These are phyloP conservation scores for Phlebiopsis gigantea DNA, from an alignment of 768 basidiomycete species.

Conservation along the genomic window DNA sequence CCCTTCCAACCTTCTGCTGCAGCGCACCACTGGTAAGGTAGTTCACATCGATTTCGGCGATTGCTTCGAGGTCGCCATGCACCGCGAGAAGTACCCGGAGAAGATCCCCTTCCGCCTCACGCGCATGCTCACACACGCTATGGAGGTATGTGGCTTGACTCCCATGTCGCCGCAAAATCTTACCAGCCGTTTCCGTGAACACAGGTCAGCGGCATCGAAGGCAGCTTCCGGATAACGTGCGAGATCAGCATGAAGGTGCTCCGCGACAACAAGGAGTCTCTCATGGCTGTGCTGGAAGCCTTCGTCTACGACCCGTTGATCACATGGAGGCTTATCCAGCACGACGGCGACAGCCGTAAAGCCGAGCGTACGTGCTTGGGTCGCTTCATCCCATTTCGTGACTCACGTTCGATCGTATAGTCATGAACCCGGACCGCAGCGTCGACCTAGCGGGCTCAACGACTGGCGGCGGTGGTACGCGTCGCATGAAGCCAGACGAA, in stretches of 20 bases:
- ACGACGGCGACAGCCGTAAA: slow-evolving; percentile 68
- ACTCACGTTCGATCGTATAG: neutral
- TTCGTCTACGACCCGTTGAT: slow-evolving; percentile 98
- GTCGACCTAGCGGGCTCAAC: slow-evolving; percentile 62
- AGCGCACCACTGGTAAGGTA: slow-evolving; percentile 87
- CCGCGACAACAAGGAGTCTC: slow-evolving; percentile 95
- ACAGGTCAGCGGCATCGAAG: slow-evolving; percentile 96
- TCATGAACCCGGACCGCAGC: slow-evolving; percentile 38
- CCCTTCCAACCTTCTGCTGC: slow-evolving; percentile 90
- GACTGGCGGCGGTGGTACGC: slow-evolving; percentile 70
- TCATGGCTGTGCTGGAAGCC: slow-evolving; percentile 98
- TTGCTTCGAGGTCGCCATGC: slow-evolving; percentile 98
- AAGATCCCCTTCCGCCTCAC: slow-evolving; percentile 98
- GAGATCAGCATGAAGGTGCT: slow-evolving; percentile 97
- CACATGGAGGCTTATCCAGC: slow-evolving; percentile 91
- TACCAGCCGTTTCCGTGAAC: neutral
- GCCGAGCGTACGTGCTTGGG: slow-evolving; percentile 48
- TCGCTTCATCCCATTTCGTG: slow-evolving; percentile 3
- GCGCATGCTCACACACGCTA: slow-evolving; percentile 96
- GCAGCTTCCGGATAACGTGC: slow-evolving; percentile 92
- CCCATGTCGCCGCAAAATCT: neutral
- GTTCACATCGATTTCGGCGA: slow-evolving; percentile 98
- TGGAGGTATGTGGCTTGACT: slow-evolving; percentile 69
- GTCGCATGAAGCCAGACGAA: slow-evolving; percentile 87
- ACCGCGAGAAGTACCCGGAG: slow-evolving; percentile 98